Base-by-base conservation (phyloP, 257 asterid genomes). In the Mitragyna speciosa region DNA sequence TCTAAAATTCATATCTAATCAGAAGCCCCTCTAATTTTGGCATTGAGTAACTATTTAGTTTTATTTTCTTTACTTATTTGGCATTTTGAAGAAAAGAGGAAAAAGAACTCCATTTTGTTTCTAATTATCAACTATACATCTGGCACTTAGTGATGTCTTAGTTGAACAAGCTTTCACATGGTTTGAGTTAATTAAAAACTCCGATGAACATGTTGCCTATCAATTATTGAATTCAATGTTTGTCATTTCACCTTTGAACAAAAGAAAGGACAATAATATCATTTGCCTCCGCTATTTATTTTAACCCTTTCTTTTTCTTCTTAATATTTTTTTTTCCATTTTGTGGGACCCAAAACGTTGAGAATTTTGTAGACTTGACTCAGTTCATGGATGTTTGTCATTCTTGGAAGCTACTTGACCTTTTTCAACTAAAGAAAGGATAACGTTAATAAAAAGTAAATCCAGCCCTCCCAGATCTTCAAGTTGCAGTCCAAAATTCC, bases 331-430 rank as follows among this genome's bases (percentile, higher is more conserved):
- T 26, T 26, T 26, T 51, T 12, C 33, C 67, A 65, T 65, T 43
- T 54, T 33, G 78, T 49, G 61, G 84, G 82, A 70, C n/a, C 75
- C 75, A 17, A 41, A 31, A 47, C 30, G 49, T 59, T 17, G 51
- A 79, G 48, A 54, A 51, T 84, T 65, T 76, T 87, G 85, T 81
- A 61, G 77, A 15, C 83, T 80, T 82, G 64, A 87, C 88, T 85
- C 78, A 77, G 78, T 65, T 76, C 33, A 81, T 82, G 89, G 79
- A 84, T 82, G 78, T 87, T 86, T 89, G 93, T 87, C 89, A 85
- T 78, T 83, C 87, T 81, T 82, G 87, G 86, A 89, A 89, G 88
- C 89, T 85, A 81, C 83, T 85, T 80, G 28, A 43, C 11, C 65
- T 26, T 19, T 68, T 41, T 30, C 14, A 30, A 7, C 9, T 0